These are phyloP conservation scores for Amaranthus hypochondriacus DNA, from an alignment of 148 eudicot genomes.

Conservation along the genomic window DNA sequence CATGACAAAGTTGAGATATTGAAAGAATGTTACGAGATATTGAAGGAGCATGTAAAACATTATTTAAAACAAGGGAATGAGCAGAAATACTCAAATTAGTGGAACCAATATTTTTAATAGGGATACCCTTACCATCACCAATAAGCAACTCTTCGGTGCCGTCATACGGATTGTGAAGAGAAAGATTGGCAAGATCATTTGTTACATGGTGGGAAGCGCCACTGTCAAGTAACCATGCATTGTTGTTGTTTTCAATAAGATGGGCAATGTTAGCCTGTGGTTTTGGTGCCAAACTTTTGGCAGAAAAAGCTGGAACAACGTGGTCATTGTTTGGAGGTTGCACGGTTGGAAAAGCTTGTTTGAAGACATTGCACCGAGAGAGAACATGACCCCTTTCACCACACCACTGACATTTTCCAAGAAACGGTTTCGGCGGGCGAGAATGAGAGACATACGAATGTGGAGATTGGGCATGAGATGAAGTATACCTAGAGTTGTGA, in stretches of 20 bases:
- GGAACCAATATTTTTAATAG: neutral
- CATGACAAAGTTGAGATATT: neutral
- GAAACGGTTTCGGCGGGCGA: neutral
- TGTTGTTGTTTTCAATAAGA: neutral
- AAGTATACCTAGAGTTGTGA: too few relatives aligned
- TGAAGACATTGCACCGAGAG: neutral
- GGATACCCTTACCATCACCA: neutral
- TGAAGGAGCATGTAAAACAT: neutral
- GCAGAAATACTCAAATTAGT: too few relatives aligned
- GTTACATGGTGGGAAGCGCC: neutral
- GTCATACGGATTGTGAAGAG: neutral
- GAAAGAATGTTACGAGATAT: neutral
- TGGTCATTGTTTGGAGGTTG: neutral
- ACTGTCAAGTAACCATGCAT: neutral
- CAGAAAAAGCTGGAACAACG: neutral
- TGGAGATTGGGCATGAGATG: neutral
- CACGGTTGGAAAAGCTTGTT: neutral
- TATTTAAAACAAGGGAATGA: neutral
- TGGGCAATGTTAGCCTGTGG: neutral
- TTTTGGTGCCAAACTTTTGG: too few relatives aligned
- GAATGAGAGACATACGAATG: neutral
- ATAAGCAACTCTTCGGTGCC: neutral
- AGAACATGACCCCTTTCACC: neutral
- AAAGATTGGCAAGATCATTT: neutral
- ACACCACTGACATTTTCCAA: neutral